Percentiles rank a stretch among this genome's conserved stretches.
phyloP scores from a whole-genome alignment of 1,284 basidiomycete genomes.

The Boletus nobilissimus region DNA sequence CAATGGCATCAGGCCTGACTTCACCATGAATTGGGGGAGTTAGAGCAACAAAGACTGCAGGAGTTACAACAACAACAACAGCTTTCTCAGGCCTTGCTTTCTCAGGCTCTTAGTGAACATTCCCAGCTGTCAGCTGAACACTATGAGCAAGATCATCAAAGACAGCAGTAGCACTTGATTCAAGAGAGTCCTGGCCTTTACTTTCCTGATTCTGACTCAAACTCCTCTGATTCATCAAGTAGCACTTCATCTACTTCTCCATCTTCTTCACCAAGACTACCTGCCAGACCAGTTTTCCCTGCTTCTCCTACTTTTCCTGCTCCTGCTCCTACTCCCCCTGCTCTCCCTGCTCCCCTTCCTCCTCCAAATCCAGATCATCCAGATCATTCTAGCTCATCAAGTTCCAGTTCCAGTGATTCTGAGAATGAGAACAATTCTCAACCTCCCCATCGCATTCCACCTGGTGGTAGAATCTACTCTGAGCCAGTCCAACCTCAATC shows the following conservation, averaged over 20 bases:
- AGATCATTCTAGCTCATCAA: too few species aligned
- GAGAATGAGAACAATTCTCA: background rate
- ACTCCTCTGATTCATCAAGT: background rate
- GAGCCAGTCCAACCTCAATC: conserved; percentile 10
- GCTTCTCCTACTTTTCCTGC: too few species aligned
- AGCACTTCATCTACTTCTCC: background rate
- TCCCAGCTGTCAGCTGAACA: conserved; percentile 11
- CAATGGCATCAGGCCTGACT: background rate
- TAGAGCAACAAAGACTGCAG: background rate
- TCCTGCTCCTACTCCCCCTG: too few species aligned
- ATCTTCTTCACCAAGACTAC: too few species aligned
- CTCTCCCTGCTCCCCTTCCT: too few species aligned
- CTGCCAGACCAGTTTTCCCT: too few species aligned
- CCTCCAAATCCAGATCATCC: too few species aligned
- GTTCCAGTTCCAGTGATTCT: background rate
- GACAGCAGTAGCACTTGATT: background rate
- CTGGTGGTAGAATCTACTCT: conserved; percentile 14
- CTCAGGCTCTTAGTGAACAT: conserved; percentile 6
- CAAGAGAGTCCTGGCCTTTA: background rate
- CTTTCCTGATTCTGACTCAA: background rate
- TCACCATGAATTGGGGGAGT: background rate
- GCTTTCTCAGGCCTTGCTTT: conserved; percentile 6
- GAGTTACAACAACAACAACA: background rate
- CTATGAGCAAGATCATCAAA: conserved; percentile 14
- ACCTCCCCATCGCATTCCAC: background rate